phyloP scores from a whole-genome alignment of 2,329 filamentous ascomycete genomes.

The Scedosporium aurantiacum region DNA sequence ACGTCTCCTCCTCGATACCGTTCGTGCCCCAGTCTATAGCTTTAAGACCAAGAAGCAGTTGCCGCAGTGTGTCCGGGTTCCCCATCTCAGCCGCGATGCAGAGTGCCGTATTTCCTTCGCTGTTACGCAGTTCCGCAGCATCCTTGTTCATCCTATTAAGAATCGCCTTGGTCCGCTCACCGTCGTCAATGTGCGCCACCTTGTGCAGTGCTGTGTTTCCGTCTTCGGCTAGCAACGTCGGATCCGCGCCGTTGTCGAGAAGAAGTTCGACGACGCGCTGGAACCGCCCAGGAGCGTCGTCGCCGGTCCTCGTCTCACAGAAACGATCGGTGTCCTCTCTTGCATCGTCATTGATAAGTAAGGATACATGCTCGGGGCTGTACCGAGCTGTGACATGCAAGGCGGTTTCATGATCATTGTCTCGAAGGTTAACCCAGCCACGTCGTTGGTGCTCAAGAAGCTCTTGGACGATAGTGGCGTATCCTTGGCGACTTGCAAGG shows the following conservation, averaged over 20 bases:
- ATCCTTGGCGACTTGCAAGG: background rate
- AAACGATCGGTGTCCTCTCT: background rate
- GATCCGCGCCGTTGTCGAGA: constrained; percentile 4
- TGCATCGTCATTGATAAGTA: background rate
- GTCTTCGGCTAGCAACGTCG: background rate
- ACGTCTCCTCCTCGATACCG: background rate
- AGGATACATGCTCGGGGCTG: background rate
- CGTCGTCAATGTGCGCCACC: background rate
- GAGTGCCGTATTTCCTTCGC: background rate
- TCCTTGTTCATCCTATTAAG: background rate
- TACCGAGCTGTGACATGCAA: background rate
- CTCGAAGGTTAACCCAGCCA: background rate
- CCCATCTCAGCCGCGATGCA: background rate
- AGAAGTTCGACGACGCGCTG: constrained; percentile 2
- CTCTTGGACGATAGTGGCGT: background rate
- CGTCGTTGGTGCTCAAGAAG: background rate
- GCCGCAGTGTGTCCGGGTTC: background rate
- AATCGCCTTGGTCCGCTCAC: background rate
- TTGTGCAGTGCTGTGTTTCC: background rate
- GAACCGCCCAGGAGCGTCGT: background rate
- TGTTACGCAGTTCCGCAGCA: background rate
- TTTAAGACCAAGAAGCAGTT: background rate
- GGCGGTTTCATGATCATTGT: background rate
- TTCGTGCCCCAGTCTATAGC: background rate
- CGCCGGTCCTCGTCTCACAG: background rate